Conservation (phyloP, 192 early-diverging fungal species). For the Gamsiella multidivaricata region DNA sequence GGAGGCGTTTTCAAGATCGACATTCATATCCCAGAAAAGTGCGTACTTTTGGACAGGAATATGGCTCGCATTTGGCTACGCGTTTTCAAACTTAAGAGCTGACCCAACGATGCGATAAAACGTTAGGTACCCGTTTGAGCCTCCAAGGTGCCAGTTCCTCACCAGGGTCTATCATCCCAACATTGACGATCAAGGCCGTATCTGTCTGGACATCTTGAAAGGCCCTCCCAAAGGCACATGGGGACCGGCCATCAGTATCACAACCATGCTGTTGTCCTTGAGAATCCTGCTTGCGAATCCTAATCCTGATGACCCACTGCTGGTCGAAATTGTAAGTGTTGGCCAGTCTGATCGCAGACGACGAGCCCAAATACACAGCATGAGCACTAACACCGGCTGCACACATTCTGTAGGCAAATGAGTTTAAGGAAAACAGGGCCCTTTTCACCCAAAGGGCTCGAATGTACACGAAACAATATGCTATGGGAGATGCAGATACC, state of each 20-base stretch:
- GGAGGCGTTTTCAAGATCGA: conserved; percentile 72
- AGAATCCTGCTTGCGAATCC: conserved; percentile 68
- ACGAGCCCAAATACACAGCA: no score
- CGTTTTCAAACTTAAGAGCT: no score
- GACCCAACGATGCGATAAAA: no score
- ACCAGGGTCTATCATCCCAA: conserved; percentile 88
- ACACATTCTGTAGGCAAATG: conserved; percentile 56
- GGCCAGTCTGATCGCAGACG: no score
- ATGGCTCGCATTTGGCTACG: no score
- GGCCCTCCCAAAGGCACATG: conserved; percentile 69
- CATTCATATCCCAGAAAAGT: conserved; percentile 64
- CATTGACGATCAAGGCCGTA: conserved; percentile 80
- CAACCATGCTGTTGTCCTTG: conserved; percentile 69
- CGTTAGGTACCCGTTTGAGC: conserved; percentile 76
- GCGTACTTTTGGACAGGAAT: not conserved
- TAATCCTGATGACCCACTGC: conserved; percentile 81
- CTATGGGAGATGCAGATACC: conserved; percentile 18
- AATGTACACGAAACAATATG: conserved; percentile 54
- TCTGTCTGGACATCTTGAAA: conserved; percentile 80
- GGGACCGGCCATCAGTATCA: conserved; percentile 75
- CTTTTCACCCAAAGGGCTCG: conserved; percentile 60
- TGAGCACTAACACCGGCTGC: not conserved
- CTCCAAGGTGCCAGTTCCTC: conserved; percentile 74
- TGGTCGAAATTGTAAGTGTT: conserved; percentile 70
- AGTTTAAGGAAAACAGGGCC: conserved; percentile 59